Evolutionary conservation across 352 stramenopile genomes (phyloP).

Genomic region (Globisporangium polare): DNA sequence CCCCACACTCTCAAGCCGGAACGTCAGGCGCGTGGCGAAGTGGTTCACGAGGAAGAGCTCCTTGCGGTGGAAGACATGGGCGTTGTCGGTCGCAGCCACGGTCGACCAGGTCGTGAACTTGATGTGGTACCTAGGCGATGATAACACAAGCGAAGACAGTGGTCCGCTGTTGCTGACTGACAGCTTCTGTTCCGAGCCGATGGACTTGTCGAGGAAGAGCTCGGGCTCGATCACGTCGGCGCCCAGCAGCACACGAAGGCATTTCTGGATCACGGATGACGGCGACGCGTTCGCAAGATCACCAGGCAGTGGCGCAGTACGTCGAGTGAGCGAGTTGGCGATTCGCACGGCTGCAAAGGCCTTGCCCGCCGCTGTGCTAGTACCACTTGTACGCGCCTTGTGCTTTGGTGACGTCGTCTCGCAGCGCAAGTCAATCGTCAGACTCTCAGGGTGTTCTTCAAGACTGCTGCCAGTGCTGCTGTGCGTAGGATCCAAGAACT

Average conservation of each 20-base stretch:
- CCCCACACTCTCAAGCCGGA: slow-evolving; percentile 60
- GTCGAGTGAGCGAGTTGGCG: slow-evolving; percentile 51
- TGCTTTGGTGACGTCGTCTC: slow-evolving; percentile 8
- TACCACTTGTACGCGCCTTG: not conserved
- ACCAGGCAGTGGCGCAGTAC: not conserved
- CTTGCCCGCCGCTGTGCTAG: slow-evolving; percentile 43
- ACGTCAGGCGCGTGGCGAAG: slow-evolving; percentile 54
- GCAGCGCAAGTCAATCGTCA: slow-evolving; percentile 6
- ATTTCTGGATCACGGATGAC: slow-evolving; percentile 37
- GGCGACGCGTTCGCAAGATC: slow-evolving; percentile 4
- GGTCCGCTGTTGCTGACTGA: not conserved
- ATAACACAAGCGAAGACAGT: not conserved
- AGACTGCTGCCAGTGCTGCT: not conserved
- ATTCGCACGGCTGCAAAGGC: slow-evolving; percentile 65
- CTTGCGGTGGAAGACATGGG: slow-evolving; percentile 45
- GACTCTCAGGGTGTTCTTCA: not conserved
- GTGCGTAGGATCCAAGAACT: not conserved
- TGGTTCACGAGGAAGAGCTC: slow-evolving; percentile 61
- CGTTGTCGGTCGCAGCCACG: slow-evolving; percentile 18
- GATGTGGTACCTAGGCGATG: slow-evolving; percentile 32
- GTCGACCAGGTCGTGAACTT: slow-evolving; percentile 80
- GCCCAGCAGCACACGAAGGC: slow-evolving; percentile 53
- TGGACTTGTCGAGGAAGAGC: slow-evolving; percentile 51
- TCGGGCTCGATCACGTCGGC: slow-evolving; percentile 61
- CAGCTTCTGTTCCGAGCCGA: not conserved